These are phyloP conservation scores for Withania somnifera DNA, from an alignment of 305 asterid genomes.

Conservation along the genomic window DNA sequence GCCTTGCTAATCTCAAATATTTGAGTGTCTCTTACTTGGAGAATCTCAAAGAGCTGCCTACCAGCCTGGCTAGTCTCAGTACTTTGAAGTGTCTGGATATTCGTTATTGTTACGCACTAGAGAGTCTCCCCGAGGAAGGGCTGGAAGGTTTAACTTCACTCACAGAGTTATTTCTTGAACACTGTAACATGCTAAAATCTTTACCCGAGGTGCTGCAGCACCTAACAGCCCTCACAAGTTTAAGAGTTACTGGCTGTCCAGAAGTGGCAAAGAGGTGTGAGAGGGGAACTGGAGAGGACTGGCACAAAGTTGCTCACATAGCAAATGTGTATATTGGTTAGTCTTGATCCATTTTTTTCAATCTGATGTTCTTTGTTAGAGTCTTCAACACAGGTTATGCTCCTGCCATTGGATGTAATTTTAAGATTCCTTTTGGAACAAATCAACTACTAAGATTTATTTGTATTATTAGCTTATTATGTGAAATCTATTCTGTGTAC, in stretches of 20 bases:
- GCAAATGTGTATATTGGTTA: neutral
- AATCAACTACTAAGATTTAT: neutral
- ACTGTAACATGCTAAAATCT: neutral
- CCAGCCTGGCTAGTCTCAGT: neutral
- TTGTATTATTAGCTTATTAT: neutral
- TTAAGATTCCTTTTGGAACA: neutral
- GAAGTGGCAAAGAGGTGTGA: slow-evolving; percentile 5
- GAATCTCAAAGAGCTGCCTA: neutral
- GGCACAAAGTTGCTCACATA: slow-evolving; percentile 15
- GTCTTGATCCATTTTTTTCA: neutral
- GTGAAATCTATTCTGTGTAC: neutral
- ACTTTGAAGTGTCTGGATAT: neutral
- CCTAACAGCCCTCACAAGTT: neutral
- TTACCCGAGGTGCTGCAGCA: neutral
- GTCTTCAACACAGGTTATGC: neutral
- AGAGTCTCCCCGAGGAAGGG: neutral
- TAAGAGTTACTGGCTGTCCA: neutral
- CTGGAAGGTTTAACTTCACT: neutral
- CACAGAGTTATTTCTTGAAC: neutral
- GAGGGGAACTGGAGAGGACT: slow-evolving; percentile 15
- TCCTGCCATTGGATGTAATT: neutral
- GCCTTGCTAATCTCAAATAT: neutral
- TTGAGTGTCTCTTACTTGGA: neutral
- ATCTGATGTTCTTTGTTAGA: neutral
- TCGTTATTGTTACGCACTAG: neutral